Evolutionary conservation across 164 flowering plant genomes (phyloP).

Genomic region (Sedum album): DNA sequence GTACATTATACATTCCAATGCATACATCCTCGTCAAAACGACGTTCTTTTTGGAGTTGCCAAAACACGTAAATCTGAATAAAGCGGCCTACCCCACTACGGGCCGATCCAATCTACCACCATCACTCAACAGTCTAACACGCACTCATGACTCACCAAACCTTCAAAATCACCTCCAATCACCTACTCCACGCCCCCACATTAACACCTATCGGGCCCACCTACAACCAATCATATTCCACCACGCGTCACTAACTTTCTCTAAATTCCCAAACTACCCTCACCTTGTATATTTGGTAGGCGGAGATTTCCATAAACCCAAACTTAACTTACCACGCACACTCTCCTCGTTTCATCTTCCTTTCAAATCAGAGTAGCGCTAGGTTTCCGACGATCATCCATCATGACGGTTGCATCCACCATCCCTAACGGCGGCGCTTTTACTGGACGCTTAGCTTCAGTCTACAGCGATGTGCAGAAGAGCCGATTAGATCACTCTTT

Average conservation of each 20-base stretch:
- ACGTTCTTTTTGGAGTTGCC: too few species aligned
- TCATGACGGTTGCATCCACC: not conserved
- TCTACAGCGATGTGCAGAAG: constrained; percentile 77
- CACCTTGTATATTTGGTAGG: not conserved
- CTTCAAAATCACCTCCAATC: too few species aligned
- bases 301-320: not conserved
- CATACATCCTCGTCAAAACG: too few species aligned
- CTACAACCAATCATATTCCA: not conserved
- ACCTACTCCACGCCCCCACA: too few species aligned
- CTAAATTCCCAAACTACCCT: not conserved
- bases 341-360: not conserved
- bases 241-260: not conserved
- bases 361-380: not conserved
- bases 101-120: too few species aligned
- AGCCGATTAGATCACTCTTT: constrained; percentile 66
- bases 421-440: not conserved
- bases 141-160: too few species aligned
- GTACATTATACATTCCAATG: too few species aligned
- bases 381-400: not conserved
- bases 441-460: constrained; percentile 43
- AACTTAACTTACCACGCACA: not conserved
- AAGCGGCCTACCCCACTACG: too few species aligned
- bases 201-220: too few species aligned
- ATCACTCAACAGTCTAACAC: too few species aligned
- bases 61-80: not conserved